Evolutionary conservation across 352 stramenopile genomes (phyloP).

Genomic region (Pythium pyrilobum): DNA sequence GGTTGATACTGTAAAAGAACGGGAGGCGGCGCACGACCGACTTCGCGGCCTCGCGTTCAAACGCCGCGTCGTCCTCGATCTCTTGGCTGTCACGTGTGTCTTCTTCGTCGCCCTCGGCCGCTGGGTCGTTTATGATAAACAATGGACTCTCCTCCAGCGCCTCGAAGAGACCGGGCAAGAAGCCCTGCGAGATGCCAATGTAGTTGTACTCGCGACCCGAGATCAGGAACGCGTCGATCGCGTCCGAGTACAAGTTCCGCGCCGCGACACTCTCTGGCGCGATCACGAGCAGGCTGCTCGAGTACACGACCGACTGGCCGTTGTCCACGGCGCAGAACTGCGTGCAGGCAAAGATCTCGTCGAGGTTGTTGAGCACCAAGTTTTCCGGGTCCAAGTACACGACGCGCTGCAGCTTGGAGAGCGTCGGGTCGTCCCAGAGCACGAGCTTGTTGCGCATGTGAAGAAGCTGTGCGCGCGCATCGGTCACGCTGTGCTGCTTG

Average conservation of each 20-base stretch:
- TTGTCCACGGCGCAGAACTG: slow-evolving; percentile 82
- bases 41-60: slow-evolving; percentile 21
- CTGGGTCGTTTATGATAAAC: slow-evolving; percentile 47
- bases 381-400: slow-evolving; percentile 81
- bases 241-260: slow-evolving; percentile 75
- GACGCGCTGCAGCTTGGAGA: slow-evolving; percentile 58
- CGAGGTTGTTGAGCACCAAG: slow-evolving; percentile 67
- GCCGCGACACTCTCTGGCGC: slow-evolving; percentile 60
- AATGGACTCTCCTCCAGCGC: slow-evolving; percentile 75
- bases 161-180: slow-evolving; percentile 74
- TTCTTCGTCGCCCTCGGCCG: slow-evolving; percentile 25
- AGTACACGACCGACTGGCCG: slow-evolving; percentile 74
- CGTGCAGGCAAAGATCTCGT: slow-evolving; percentile 78
- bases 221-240: slow-evolving; percentile 83
- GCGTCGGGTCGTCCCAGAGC: slow-evolving; percentile 70
- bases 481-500: slow-evolving; percentile 43
- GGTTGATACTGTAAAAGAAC: slow-evolving; percentile 86
- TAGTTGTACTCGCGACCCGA: slow-evolving; percentile 78
- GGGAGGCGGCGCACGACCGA: slow-evolving; percentile 66
- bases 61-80: slow-evolving; percentile 22
- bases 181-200: slow-evolving; percentile 75
- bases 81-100: slow-evolving; percentile 15
- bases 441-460: slow-evolving; percentile 83
- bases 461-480: slow-evolving; percentile 63
- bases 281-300: slow-evolving; percentile 78